These are phyloP conservation scores for Antrodiella citrinella DNA, from an alignment of 768 basidiomycete species.

Conservation along the genomic window DNA sequence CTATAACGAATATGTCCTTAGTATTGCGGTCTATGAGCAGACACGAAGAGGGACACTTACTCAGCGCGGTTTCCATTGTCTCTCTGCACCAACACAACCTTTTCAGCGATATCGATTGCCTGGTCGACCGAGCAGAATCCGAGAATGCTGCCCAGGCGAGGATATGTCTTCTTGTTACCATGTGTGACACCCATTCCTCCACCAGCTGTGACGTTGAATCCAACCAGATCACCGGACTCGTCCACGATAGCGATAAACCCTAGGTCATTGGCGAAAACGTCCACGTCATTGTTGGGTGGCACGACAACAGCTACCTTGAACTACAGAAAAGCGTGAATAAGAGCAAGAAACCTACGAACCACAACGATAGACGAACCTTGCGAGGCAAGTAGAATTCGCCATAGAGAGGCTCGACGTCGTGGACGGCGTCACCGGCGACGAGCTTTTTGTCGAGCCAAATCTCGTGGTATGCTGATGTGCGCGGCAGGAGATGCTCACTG, in stretches of 20 bases:
- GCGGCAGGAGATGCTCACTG: slow-evolving; percentile 81
- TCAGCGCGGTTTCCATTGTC: slow-evolving; percentile 94
- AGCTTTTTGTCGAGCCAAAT: slow-evolving; percentile 99
- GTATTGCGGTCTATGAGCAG: neutral
- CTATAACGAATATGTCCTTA: slow-evolving; percentile 17
- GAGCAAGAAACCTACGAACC: neutral
- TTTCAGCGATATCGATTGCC: slow-evolving; percentile 81
- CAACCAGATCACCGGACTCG: slow-evolving; percentile 64
- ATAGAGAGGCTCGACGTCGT: slow-evolving; percentile 95
- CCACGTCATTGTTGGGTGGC: slow-evolving; percentile 93
- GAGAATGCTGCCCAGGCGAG: slow-evolving; percentile 76
- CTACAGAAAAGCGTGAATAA: slow-evolving; percentile 33
- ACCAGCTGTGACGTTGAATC: slow-evolving; percentile 91
- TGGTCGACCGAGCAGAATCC: slow-evolving; percentile 92
- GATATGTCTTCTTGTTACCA: slow-evolving; percentile 98
- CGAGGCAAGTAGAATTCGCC: slow-evolving; percentile 95
- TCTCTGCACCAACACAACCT: slow-evolving; percentile 87
- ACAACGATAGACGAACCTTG: slow-evolving; percentile 48
- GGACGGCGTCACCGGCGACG: slow-evolving; percentile 87
- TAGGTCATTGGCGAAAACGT: slow-evolving; percentile 91
- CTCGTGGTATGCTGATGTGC: slow-evolving; percentile 93
- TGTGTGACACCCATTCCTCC: slow-evolving; percentile 99
- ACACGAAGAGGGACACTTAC: slow-evolving; percentile 37
- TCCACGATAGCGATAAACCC: slow-evolving; percentile 94
- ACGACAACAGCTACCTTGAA: slow-evolving; percentile 97